Base-by-base conservation (phyloP, 2,329 filamentous ascomycete genomes). In the Gliomastix tumulicola region DNA sequence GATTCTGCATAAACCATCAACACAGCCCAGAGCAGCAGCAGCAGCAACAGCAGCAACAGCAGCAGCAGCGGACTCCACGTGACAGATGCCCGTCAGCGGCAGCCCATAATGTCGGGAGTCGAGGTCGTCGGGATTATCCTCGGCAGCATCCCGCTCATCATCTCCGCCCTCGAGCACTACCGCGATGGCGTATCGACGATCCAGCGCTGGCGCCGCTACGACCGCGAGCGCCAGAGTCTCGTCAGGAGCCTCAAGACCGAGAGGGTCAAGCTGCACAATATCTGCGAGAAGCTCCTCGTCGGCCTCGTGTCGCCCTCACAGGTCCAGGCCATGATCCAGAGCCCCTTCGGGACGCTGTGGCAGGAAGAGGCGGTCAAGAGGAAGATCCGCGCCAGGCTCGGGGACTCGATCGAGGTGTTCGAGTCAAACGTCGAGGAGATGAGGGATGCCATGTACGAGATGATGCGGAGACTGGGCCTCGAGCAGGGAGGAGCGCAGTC, bases 261-360 rank as follows among this genome's bases (percentile, higher is more conserved):
- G 21, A 30, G 41, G 2, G 40, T 41, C 4, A 56, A 50, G 11
- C 28, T 58, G 0, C 40, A 49, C 5, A 56, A 60, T 30, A 49
- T 54, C 7, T 59, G 47, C 22, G 44, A 57, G 16, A 50, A 50
- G 9, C 46, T 61, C 0, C 46, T 60, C 4, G 37, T 35, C 1
- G 52, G 50, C 2, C 40, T 54, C 0, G 49, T 54, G 0, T 38
- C 49, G 0, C 41, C 38, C 0, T n/a, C 30, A 6, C 30, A 51
- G 7, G 46, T 60, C 1, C 48, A 56, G 6, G 20, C 37, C 6
- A 54, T 62, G 51, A 44, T 62, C 3, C 31, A 47, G 0, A 30
- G 51, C 4, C 49, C 56, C 0, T 53, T 55, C 2, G 56, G 56
- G 0, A 38, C 35, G 0, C 10, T 49, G 0, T 62, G 57, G 59